These are phyloP conservation scores for Pseudomonodictys pantanalensis DNA, from an alignment of 495 filamentous ascomycete genomes.

Conservation along the genomic window DNA sequence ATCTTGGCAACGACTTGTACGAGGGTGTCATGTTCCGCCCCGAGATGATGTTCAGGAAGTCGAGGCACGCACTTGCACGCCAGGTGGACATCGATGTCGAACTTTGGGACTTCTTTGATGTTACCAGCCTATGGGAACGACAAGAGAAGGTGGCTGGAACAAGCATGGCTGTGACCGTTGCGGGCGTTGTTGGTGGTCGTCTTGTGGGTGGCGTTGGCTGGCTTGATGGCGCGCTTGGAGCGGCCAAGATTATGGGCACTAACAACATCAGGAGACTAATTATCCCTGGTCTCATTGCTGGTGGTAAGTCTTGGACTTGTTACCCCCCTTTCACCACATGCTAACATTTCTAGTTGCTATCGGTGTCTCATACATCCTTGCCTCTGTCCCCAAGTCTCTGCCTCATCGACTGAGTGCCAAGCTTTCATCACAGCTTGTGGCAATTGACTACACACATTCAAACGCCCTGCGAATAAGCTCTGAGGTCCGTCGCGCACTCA, in stretches of 20 bases:
- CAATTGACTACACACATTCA: slow-evolving; percentile 86
- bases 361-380: slow-evolving; percentile 72
- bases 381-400: slow-evolving; percentile 81
- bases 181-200: slow-evolving; percentile 77
- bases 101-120: slow-evolving; percentile 89
- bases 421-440: slow-evolving; percentile 70
- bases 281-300: slow-evolving; percentile 71
- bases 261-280: slow-evolving; percentile 79
- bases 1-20: slow-evolving; percentile 78
- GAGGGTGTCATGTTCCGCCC: slow-evolving; percentile 78
- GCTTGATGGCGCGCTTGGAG: slow-evolving; percentile 81
- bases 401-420: slow-evolving; percentile 83
- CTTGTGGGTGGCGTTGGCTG: slow-evolving; percentile 80
- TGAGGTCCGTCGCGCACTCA: slow-evolving; percentile 82
- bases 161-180: slow-evolving; percentile 88
- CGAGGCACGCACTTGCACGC: slow-evolving; percentile 72
- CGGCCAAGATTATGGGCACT: slow-evolving; percentile 74
- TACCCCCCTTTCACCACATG: no score
- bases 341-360: slow-evolving; percentile 59
- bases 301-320: slow-evolving; percentile 57
- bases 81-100: slow-evolving; percentile 86
- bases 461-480: slow-evolving; percentile 79
- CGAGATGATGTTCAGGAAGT: slow-evolving; percentile 87
- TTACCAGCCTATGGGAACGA: slow-evolving; percentile 72
- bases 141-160: slow-evolving; percentile 94